phyloP scores from a whole-genome alignment of 257 asterid genomes.

The Euphrasia confusa region DNA sequence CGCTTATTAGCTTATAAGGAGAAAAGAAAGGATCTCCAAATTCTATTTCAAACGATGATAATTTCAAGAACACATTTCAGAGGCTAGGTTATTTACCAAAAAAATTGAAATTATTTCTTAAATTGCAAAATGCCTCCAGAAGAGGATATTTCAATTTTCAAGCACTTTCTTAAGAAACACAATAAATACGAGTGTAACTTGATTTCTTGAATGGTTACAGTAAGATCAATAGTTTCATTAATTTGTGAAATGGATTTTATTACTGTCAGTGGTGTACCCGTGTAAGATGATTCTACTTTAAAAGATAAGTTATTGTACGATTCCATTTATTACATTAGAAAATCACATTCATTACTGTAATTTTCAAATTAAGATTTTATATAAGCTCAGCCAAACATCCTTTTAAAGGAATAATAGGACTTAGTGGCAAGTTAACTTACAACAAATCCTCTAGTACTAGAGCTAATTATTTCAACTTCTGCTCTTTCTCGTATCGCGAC shows the following conservation, averaged over 20 bases:
- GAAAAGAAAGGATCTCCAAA: not conserved
- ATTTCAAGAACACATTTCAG: not conserved
- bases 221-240: not conserved
- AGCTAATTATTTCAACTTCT: slow-evolving; percentile 75
- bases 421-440: slow-evolving; percentile 43
- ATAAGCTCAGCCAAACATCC: not conserved
- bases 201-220: not conserved
- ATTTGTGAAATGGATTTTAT: no score
- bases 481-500: slow-evolving; percentile 61
- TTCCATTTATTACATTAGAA: no score
- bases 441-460: slow-evolving; percentile 82
- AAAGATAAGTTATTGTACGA: no score
- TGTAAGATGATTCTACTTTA: no score
- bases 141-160: no score
- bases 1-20: not conserved
- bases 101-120: no score
- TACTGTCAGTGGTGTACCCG: no score
- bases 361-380: not conserved
- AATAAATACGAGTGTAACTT: no score
- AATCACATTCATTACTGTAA: no score
- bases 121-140: no score
- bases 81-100: no score
- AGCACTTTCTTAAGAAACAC: no score
- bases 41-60: not conserved
- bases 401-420: slow-evolving; percentile 12